These are phyloP conservation scores for Daldinia concentrica DNA, from an alignment of 495 filamentous ascomycete genomes.

Conservation along the genomic window DNA sequence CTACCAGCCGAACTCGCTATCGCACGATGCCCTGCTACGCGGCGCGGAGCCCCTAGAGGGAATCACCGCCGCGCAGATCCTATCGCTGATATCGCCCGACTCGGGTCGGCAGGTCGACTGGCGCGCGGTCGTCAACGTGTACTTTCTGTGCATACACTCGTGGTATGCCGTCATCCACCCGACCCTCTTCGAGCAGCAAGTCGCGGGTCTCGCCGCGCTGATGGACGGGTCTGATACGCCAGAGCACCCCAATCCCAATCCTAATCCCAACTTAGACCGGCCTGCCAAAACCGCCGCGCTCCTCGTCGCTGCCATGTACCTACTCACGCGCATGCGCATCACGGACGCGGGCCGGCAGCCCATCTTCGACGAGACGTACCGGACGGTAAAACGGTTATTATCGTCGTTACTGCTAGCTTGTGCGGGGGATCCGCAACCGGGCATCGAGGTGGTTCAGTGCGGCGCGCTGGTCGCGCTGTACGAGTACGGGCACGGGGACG, in stretches of 20 bases:
- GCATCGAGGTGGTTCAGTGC: slow-evolving; percentile 43
- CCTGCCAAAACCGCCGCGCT: slow-evolving; percentile 40
- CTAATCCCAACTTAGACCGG: slow-evolving; percentile 3
- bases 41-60: slow-evolving; percentile 43
- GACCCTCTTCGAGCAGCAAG: slow-evolving; percentile 42
- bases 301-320: slow-evolving; percentile 45
- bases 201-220: slow-evolving; percentile 24
- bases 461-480: slow-evolving; percentile 46
- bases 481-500: slow-evolving; percentile 49
- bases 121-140: slow-evolving; percentile 34
- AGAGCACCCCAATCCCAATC: not conserved
- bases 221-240: slow-evolving; percentile 23
- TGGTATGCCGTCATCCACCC: slow-evolving; percentile 47
- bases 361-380: slow-evolving; percentile 46
- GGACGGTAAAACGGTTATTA: slow-evolving; percentile 43
- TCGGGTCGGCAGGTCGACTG: slow-evolving; percentile 29
- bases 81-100: slow-evolving; percentile 39
- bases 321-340: slow-evolving; percentile 41
- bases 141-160: slow-evolving; percentile 44
- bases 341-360: slow-evolving; percentile 46
- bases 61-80: slow-evolving; percentile 42
- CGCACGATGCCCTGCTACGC: slow-evolving; percentile 42
- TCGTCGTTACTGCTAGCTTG: slow-evolving; percentile 35
- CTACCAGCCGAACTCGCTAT: slow-evolving; percentile 41
- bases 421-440: slow-evolving; percentile 39